phyloP scores from a whole-genome alignment of 2,329 filamentous ascomycete species.

The Celoporthe dispersa region DNA sequence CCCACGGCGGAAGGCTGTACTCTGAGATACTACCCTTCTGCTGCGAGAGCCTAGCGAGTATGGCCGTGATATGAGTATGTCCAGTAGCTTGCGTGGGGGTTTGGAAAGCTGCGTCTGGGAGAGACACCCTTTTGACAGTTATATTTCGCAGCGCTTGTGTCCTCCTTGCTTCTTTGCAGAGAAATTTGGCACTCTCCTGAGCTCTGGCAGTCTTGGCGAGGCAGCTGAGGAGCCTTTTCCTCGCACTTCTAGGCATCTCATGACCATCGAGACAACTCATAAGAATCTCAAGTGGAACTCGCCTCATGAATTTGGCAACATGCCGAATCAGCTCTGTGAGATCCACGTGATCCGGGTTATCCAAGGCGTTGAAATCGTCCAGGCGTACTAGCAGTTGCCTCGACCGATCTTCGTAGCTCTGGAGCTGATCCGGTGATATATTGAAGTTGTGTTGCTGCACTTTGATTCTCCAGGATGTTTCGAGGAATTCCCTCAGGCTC shows the following conservation, averaged over 20 bases:
- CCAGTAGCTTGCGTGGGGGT: not conserved
- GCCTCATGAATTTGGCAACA: not conserved
- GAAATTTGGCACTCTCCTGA: slow-evolving; percentile 38
- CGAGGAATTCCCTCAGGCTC: slow-evolving; percentile 13
- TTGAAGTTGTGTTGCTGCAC: no score
- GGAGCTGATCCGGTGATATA: not conserved
- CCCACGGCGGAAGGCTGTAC: slow-evolving; percentile 26
- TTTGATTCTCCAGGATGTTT: not conserved
- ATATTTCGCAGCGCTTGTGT: slow-evolving; percentile 37
- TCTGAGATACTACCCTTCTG: slow-evolving; percentile 12
- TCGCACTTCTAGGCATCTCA: not conserved
- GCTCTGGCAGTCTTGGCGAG: slow-evolving; percentile 45
- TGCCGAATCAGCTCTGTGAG: not conserved
- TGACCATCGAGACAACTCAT: not conserved
- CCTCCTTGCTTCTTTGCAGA: slow-evolving; percentile 41
- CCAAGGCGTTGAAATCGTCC: slow-evolving; percentile 6
- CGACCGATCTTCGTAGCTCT: not conserved
- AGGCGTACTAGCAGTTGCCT: not conserved
- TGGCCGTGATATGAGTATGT: not conserved
- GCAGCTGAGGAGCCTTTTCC: slow-evolving; percentile 25
- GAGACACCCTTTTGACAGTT: slow-evolving; percentile 36
- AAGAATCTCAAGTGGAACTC: slow-evolving; percentile 2
- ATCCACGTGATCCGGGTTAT: not conserved
- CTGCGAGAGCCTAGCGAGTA: slow-evolving; percentile 18
- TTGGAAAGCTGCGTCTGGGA: slow-evolving; percentile 37